Evolutionary conservation across 1,139 yeast genomes (phyloP).

Genomic region (Geotrichum phurueaensis): DNA sequence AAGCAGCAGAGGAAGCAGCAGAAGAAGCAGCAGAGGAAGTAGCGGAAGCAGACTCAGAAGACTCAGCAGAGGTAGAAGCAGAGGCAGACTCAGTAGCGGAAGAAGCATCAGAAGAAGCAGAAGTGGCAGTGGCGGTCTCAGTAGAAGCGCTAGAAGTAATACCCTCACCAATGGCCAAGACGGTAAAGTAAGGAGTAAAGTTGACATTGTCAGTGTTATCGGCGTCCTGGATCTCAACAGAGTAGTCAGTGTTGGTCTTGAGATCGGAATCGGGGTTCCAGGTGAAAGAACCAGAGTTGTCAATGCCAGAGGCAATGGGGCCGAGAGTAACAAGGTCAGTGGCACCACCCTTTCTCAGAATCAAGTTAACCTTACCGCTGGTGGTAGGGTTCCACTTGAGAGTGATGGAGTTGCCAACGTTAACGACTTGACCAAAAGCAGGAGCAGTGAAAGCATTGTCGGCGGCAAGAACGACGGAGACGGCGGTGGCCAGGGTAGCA

Average conservation of each 20-base stretch:
- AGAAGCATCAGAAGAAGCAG: conserved; percentile 31
- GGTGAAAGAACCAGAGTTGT: conserved; percentile 30
- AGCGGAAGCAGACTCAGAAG: conserved; percentile 10
- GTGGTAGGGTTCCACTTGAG: conserved; percentile 32
- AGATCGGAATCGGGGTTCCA: conserved; percentile 30
- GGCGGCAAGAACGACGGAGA: conserved; percentile 27
- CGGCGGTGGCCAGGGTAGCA: conserved; percentile 28
- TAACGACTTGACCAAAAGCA: conserved; percentile 29
- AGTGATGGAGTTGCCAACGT: conserved; percentile 25
- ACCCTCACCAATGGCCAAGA: conserved; percentile 28
- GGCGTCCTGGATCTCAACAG: conserved; percentile 32
- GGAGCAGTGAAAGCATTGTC: conserved; percentile 30
- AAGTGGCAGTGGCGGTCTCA: conserved; percentile 17
- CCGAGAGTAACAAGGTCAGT: conserved; percentile 24
- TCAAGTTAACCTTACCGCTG: conserved; percentile 29
- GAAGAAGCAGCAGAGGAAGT: conserved; percentile 15
- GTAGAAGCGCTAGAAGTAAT: conserved; percentile 22
- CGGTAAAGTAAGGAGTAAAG: conserved; percentile 33
- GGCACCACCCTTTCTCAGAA: conserved; percentile 31
- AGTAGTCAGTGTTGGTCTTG: conserved; percentile 29
- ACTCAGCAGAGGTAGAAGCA: conserved; percentile 17
- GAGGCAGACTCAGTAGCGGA: conserved; percentile 19
- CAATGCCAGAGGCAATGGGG: conserved; percentile 31
- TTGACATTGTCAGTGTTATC: conserved; percentile 20
- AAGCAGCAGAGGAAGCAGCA: conserved; percentile 20